Percentiles rank a stretch among this genome's conserved stretches.
Conservation (phyloP, 352 stramenopile species). For the Phytophthora citrophthora region DNA sequence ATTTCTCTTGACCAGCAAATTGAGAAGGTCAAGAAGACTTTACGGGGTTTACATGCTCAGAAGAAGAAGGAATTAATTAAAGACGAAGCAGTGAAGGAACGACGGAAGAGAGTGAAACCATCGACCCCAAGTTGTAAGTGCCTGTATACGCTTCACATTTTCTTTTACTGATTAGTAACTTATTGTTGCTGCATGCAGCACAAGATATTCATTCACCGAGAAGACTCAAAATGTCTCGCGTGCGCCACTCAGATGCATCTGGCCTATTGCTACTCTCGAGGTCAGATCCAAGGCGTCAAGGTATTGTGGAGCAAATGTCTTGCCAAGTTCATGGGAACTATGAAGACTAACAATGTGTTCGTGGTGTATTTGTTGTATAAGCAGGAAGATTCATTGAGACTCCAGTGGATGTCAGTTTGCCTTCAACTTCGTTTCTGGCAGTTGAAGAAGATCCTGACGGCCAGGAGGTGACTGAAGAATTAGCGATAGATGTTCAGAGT, state of each 20-base stretch:
- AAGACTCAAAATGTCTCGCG: not conserved
- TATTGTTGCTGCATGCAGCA: too few relatives aligned
- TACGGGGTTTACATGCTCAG: constrained; percentile 8
- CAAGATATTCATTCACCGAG: too few relatives aligned
- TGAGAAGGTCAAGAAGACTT: constrained; percentile 10
- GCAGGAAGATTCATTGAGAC: constrained; percentile 12
- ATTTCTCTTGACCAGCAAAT: constrained; percentile 28
- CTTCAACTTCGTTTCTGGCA: constrained; percentile 17
- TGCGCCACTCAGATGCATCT: not conserved
- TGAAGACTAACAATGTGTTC: too few relatives aligned
- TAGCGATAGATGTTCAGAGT: not conserved
- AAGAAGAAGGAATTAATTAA: constrained; percentile 7
- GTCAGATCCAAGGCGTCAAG: not conserved
- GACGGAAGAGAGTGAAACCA: not conserved
- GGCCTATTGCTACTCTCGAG: not conserved
- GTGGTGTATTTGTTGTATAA: not conserved
- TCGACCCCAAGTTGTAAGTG: constrained; percentile 9
- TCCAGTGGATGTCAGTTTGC: constrained; percentile 1
- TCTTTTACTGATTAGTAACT: not conserved
- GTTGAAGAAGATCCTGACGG: constrained; percentile 11
- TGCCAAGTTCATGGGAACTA: too few relatives aligned
- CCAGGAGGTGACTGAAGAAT: constrained; percentile 18
- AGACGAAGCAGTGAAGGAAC: not conserved
- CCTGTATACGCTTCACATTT: not conserved
- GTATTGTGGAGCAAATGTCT: constrained; percentile 3